Conservation (phyloP, 345 rosid genomes). For the Eucalyptus sp. region DNA sequence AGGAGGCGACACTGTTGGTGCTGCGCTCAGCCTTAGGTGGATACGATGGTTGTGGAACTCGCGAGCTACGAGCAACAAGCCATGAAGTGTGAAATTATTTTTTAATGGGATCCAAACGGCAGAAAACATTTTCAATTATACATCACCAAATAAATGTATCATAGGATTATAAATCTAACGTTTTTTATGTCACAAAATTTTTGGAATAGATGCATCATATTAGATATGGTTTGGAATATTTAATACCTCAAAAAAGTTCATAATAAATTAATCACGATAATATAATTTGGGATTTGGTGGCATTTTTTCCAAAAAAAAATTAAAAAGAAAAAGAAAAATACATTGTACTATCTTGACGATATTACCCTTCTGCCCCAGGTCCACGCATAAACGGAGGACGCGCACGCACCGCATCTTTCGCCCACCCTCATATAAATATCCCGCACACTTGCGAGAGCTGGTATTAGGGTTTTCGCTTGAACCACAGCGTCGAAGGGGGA, state of each 20-base stretch:
- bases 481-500: background rate
- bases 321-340: rapidly evolving
- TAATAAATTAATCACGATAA: too few species aligned
- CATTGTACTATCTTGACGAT: background rate
- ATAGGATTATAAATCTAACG: rapidly evolving
- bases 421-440: background rate
- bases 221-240: rapidly evolving
- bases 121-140: too few species aligned
- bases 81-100: too few species aligned
- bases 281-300: background rate
- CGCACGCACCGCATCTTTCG: background rate
- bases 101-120: too few species aligned
- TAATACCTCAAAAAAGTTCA: too few species aligned
- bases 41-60: too few species aligned
- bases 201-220: rapidly evolving
- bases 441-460: background rate
- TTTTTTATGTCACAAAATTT: too few species aligned
- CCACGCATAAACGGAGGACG: background rate
- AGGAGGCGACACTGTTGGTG: too few species aligned
- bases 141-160: too few species aligned
- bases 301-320: background rate
- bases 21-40: too few species aligned
- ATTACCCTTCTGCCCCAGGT: background rate
- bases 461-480: background rate
- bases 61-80: too few species aligned